Evolutionary conservation across 108 stramenopile species (phyloP).

Genomic region (Skeletonema tropicum): DNA sequence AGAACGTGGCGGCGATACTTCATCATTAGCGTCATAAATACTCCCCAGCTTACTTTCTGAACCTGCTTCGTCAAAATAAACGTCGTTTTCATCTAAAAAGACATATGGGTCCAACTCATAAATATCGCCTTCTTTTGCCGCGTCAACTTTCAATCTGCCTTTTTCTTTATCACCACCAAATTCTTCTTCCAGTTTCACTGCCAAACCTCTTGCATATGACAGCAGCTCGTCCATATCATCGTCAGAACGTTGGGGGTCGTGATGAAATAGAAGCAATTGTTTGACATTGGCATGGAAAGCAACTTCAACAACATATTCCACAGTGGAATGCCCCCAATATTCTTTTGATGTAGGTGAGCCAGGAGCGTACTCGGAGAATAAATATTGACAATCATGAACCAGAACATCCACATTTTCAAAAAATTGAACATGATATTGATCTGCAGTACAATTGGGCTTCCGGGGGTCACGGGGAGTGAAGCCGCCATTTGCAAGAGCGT

Average conservation of each 20-base stretch:
- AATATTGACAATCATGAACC: conserved; percentile 41
- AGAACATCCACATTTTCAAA: conserved; percentile 35
- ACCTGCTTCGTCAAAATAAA: not conserved
- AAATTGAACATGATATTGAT: conserved; percentile 44
- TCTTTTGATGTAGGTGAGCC: conserved; percentile 25
- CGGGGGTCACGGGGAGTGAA: not conserved
- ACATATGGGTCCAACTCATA: conserved; percentile 22
- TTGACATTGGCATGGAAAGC: conserved; percentile 39
- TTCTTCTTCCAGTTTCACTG: conserved; percentile 18
- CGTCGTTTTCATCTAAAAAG: conserved; percentile 8
- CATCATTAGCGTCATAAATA: not conserved
- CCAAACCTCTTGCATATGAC: conserved; percentile 14
- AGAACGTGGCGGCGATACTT: conserved; percentile 6
- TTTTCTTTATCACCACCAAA: not conserved
- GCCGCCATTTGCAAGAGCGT: conserved; percentile 31
- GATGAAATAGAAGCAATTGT: conserved; percentile 40
- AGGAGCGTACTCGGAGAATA: conserved; percentile 26
- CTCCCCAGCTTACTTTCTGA: not conserved
- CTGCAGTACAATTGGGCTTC: conserved; percentile 17
- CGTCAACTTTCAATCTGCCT: conserved; percentile 18
- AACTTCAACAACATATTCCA: conserved; percentile 52
- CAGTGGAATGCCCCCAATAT: conserved; percentile 45
- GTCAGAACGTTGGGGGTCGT: conserved; percentile 41
- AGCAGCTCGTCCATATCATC: conserved; percentile 49
- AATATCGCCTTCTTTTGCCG: conserved; percentile 27